Evolutionary conservation across 1,284 basidiomycete species (phyloP).

Genomic region (Schizopora paradoxa): DNA sequence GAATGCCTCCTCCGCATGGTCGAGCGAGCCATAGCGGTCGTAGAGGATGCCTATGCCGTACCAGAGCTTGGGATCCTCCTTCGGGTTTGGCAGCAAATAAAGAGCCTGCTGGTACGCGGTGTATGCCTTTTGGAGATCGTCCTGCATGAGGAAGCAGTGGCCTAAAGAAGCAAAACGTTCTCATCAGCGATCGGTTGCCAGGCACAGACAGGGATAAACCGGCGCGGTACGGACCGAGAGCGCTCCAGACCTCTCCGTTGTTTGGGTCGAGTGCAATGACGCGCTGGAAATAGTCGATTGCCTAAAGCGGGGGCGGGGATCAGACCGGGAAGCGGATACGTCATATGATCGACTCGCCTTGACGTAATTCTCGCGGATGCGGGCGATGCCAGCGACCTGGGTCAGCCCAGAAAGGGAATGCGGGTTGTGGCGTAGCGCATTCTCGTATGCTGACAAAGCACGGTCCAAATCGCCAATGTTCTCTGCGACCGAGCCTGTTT

Average conservation of each 20-base stretch:
- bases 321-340: no score
- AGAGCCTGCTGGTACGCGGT: constrained; percentile 98
- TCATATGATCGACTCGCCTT: constrained; percentile 56
- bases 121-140: constrained; percentile 98
- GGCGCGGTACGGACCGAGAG: constrained; percentile 61
- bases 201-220: constrained; percentile 19
- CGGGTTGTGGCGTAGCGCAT: constrained; percentile 88
- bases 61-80: constrained; percentile 98
- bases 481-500: constrained; percentile 79
- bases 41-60: constrained; percentile 99
- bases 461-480: constrained; percentile 88
- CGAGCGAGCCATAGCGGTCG: constrained; percentile 95
- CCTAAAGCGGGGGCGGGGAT: constrained; percentile 46
- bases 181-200: constrained; percentile 17
- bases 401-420: constrained; percentile 83
- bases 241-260: constrained; percentile 94
- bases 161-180: constrained; percentile 40
- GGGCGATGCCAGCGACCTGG: constrained; percentile 85
- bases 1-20: constrained; percentile 98
- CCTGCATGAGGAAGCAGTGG: constrained; percentile 98
- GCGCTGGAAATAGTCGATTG: constrained; percentile 92
- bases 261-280: constrained; percentile 85
- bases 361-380: constrained; percentile 83
- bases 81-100: constrained; percentile 93
- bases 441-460: constrained; percentile 85